A percentile compares a stretch with the other conserved stretches of the same genome.
phyloP scores from a whole-genome alignment of 2,329 filamentous ascomycete genomes.

The Hirsutella minnesotensis region DNA sequence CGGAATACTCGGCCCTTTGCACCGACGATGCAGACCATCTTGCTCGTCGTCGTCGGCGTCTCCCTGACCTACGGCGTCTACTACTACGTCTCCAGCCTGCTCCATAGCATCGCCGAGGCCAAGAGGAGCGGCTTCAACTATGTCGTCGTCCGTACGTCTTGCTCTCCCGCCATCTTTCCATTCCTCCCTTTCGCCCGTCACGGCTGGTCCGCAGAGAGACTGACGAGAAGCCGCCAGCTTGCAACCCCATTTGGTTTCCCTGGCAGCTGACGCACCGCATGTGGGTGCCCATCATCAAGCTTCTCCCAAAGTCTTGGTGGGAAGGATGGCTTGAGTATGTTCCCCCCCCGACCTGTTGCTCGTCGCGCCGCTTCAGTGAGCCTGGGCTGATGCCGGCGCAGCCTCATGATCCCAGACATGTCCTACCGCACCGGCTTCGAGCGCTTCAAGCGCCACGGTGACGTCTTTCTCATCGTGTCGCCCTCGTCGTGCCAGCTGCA shows the following conservation, averaged over 20 bases:
- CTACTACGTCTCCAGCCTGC: conserved; percentile 20
- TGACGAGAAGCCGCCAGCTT: too few relatives aligned
- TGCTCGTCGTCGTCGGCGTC: conserved; percentile 21
- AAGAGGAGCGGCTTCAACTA: conserved; percentile 41
- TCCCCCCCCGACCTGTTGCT: neutral
- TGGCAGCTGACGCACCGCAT: conserved; percentile 45
- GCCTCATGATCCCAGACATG: conserved; percentile 48
- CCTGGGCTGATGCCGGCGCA: conserved; percentile 12
- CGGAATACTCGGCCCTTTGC: too few relatives aligned
- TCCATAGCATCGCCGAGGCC: conserved; percentile 34
- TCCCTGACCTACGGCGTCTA: conserved; percentile 22
- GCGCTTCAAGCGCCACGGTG: conserved; percentile 46
- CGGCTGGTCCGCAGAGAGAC: too few relatives aligned
- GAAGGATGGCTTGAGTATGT: conserved; percentile 48
- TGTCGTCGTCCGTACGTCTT: conserved; percentile 37
- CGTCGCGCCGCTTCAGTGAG: neutral
- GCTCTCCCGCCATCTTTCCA: neutral
- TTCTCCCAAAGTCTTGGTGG: conserved; percentile 42
- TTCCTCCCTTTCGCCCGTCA: too few relatives aligned
- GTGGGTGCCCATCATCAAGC: conserved; percentile 43
- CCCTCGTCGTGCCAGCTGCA: conserved; percentile 41
- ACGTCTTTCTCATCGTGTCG: conserved; percentile 53
- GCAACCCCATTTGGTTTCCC: conserved; percentile 33
- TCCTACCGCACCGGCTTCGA: conserved; percentile 41
- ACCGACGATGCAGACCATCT: conserved; percentile 18